Percentiles rank a stretch among this genome's conserved stretches.
phyloP scores from a whole-genome alignment of 2,329 filamentous ascomycete genomes.

The Neofusicoccum umdonicola region DNA sequence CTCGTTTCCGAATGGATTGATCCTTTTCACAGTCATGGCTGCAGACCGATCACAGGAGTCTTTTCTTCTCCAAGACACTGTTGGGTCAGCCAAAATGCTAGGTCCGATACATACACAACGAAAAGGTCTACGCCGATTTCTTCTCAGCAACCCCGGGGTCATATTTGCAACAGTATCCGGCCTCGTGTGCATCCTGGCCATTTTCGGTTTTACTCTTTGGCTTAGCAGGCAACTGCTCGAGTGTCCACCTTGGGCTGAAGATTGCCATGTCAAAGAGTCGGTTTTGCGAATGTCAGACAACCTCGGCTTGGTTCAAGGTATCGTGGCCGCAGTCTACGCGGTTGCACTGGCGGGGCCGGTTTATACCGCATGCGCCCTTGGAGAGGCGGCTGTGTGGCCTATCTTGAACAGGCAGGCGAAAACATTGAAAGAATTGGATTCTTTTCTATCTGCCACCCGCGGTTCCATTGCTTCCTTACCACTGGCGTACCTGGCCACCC shows the following conservation, averaged over 20 bases:
- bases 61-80: not conserved
- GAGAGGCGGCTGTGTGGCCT: conserved; percentile 20
- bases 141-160: not conserved
- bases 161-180: not conserved
- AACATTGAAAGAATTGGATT: conserved; percentile 1
- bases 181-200: not conserved
- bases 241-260: conserved; percentile 14
- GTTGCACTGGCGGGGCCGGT: conserved; percentile 17
- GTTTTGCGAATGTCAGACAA: not conserved
- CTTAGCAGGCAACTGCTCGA: conserved; percentile 23
- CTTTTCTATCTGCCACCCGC: conserved; percentile 2
- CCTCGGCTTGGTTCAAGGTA: conserved; percentile 15
- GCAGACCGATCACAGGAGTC: not conserved
- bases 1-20: not conserved
- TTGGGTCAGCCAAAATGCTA: not conserved
- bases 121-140: not conserved
- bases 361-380: conserved; percentile 16
- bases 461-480: conserved; percentile 10
- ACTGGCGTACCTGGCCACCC: not conserved
- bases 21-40: not conserved
- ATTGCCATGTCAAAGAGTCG: not conserved
- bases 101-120: not conserved
- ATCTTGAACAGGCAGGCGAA: conserved; percentile 13
- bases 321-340: conserved; percentile 15
- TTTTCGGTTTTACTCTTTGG: conserved; percentile 23